A percentile compares a stretch with the other conserved stretches of the same genome.
Evolutionary conservation across 2,329 filamentous ascomycete species (phyloP).

Genomic region (Alternaria arbusti): DNA sequence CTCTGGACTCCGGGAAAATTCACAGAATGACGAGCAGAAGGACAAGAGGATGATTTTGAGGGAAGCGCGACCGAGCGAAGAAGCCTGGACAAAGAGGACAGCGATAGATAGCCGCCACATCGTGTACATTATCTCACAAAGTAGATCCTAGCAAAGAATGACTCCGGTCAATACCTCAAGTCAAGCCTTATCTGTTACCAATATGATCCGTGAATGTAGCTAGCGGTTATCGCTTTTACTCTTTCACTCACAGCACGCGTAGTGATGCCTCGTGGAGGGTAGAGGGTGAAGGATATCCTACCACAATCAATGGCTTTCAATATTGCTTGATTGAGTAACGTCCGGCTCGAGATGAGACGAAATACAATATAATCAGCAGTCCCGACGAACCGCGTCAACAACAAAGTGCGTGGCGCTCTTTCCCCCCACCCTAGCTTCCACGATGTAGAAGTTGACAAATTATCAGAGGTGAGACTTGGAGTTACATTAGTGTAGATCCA

Average conservation of each 20-base stretch:
- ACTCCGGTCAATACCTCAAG: too few relatives aligned
- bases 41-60: neutral
- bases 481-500: neutral
- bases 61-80: conserved; percentile 10
- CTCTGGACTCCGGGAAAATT: neutral
- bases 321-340: neutral
- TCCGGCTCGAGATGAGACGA: neutral
- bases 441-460: neutral
- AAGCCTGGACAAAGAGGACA: conserved; percentile 22
- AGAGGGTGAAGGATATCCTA: neutral
- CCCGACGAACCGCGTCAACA: neutral
- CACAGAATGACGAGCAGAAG: too few relatives aligned
- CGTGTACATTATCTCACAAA: too few relatives aligned
- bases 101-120: conserved; percentile 2
- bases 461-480: neutral
- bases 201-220: neutral
- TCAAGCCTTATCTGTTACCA: neutral
- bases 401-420: neutral
- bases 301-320: neutral
- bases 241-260: neutral
- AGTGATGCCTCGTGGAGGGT: neutral
- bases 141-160: too few relatives aligned
- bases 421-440: neutral
- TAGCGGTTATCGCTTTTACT: neutral
- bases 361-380: neutral